Percentiles rank a stretch among this genome's conserved stretches.
Evolutionary conservation across 1,139 yeast species (phyloP).

Genomic region (Suhomyces taliae): DNA sequence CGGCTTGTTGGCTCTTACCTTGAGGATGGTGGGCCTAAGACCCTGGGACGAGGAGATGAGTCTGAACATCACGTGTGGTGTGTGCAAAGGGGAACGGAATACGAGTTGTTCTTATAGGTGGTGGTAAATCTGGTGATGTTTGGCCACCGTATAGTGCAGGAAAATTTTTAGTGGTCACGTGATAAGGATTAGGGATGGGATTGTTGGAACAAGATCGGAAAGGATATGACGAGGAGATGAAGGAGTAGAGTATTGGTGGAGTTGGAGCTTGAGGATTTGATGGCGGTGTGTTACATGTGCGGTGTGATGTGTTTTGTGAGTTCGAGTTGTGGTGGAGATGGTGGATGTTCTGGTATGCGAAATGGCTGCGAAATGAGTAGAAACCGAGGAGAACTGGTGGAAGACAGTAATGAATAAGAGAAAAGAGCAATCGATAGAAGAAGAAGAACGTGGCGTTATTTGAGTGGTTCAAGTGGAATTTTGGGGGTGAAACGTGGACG

Average conservation of each 20-base stretch:
- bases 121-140: background rate
- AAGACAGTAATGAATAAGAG: too few relatives aligned
- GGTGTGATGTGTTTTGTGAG: background rate
- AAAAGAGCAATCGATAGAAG: too few relatives aligned
- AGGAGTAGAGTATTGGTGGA: background rate
- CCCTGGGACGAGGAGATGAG: constrained; percentile 37
- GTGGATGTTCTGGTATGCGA: background rate
- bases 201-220: background rate
- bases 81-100: background rate
- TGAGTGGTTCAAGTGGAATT: too few relatives aligned
- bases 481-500: too few relatives aligned
- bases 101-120: background rate
- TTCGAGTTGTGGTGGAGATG: background rate
- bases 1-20: constrained; percentile 36
- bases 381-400: too few relatives aligned
- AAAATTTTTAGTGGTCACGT: constrained; percentile 4
- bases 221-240: background rate
- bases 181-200: background rate
- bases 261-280: background rate
- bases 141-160: constrained; percentile 2
- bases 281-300: background rate
- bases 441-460: too few relatives aligned
- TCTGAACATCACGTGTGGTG: constrained; percentile 33
- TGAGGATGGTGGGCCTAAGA: constrained; percentile 40
- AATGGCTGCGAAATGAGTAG: background rate